These are phyloP conservation scores for Exophiala viscosa DNA, from an alignment of 2,329 filamentous ascomycete genomes.

Conservation along the genomic window DNA sequence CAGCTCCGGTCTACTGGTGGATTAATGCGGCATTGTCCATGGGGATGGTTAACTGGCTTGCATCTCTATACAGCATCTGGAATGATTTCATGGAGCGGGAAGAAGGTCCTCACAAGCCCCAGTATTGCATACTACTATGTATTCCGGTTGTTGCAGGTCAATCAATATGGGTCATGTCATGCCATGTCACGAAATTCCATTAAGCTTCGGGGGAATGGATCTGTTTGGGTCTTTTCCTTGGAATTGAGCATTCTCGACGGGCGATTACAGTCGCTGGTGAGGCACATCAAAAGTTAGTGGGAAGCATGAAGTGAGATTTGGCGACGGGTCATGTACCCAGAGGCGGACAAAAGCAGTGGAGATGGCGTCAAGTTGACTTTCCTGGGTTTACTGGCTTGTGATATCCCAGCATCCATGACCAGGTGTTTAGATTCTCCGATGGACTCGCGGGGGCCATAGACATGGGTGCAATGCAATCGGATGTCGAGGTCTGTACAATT, in stretches of 20 bases:
- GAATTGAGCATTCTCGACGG: conserved; percentile 4
- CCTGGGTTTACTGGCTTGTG: no score
- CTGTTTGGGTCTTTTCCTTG: conserved; percentile 2
- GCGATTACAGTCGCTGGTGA: conserved; percentile 13
- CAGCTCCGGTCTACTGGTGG: no score
- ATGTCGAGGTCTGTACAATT: conserved; percentile 3
- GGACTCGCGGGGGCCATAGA: conserved; percentile 16
- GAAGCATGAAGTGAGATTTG: no score
- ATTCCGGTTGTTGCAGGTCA: conserved; percentile 7
- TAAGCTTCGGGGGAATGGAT: background rate
- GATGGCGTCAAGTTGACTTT: no score
- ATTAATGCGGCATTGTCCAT: no score
- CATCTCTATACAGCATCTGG: background rate
- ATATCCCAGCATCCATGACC: no score
- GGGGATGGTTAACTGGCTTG: no score
- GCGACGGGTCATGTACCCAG: no score
- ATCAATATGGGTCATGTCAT: conserved; percentile 3
- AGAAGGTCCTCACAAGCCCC: background rate
- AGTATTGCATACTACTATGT: no score
- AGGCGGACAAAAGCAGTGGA: no score
- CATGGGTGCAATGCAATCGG: background rate
- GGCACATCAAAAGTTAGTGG: no score
- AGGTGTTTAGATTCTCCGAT: background rate
- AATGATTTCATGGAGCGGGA: background rate
- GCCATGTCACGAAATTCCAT: conserved; percentile 6